Evolutionary conservation across 2,329 filamentous ascomycete genomes (phyloP), one percentile per base, ranked within the genome.

Genomic region (Fusarium newnesense): DNA sequence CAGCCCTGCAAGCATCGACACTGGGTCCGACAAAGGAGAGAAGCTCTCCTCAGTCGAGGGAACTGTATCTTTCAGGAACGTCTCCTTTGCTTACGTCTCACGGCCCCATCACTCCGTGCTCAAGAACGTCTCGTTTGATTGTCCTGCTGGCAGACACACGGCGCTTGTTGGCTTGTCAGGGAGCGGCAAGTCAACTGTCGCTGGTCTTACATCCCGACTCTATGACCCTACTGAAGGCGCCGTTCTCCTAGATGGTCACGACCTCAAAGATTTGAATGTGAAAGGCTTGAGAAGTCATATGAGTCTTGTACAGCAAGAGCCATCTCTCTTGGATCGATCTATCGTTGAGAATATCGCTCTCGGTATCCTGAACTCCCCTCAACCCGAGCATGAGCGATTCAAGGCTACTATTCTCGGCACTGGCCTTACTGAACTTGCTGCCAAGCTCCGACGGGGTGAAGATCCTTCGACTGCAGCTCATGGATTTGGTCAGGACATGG

Each of bases 161-260:
- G 89, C 88, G 7, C 83, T 91, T 37, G 88, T 91, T 4, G 89
- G 89, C 1, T 83, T 88, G 2, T 90, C 87, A 2, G 89, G 89
- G 3, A 88, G 86, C 61, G 88, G 87, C 6, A 90, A 90, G 70
- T 89, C 87, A 11, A 90, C 87, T 4, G 81, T 90, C 42, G 86
- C 88, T 4, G 86, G 85, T 9, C 80, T 91, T 5, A 78, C 89
- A 2, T 85, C 88, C 42, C 83, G 90, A 42, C 84, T 91, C 37
- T 91, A 92, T 70, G 87, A 90, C 59, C 87, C 88, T 0, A 83
- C 83, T 1, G 79, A 81, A 8, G 89, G 89, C 6, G 75, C 75
- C 1, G 80, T 90, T 7, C 74, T 80, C 3, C 76, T 89, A 7
- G 87, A 87, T 76, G 87, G 85, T 5, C 81, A 78, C n/a, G 81